Percentiles rank a stretch among this genome's conserved stretches.
These are phyloP conservation scores for Colletotrichum costaricense DNA, from an alignment of 2,329 filamentous ascomycete genomes.

Conservation along the genomic window DNA sequence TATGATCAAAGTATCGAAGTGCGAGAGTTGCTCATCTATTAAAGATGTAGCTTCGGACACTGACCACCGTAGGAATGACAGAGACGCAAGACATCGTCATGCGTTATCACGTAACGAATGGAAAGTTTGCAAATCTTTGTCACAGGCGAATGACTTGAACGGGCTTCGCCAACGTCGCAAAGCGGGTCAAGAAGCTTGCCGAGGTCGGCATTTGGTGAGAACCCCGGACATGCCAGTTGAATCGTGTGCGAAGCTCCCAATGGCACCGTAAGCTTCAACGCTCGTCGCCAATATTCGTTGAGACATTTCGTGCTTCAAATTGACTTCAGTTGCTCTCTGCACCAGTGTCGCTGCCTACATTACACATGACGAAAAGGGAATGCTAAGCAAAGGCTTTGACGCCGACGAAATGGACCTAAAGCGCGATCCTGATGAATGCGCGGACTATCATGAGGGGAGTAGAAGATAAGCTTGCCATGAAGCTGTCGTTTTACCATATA, in stretches of 20 bases:
- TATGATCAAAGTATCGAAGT: no score
- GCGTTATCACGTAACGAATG: not conserved
- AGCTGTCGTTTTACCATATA: not conserved
- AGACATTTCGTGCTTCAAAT: no score
- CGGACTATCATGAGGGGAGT: no score
- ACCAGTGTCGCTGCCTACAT: not conserved
- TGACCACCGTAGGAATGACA: no score
- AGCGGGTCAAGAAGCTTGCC: not conserved
- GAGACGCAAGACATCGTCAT: not conserved
- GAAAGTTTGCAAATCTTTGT: not conserved
- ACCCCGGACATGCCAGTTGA: not conserved
- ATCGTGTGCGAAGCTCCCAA: not conserved
- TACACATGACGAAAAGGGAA: no score
- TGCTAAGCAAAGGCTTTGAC: no score
- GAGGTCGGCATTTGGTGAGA: not conserved
- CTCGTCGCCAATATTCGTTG: not conserved
- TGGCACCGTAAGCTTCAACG: not conserved
- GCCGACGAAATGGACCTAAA: no score
- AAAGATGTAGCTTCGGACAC: no score
- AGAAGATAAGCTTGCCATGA: not conserved
- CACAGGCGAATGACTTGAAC: not conserved
- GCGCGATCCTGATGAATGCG: no score
- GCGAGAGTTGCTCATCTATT: no score
- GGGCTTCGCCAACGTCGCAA: not conserved
- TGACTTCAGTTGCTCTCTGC: not conserved